Percentiles rank a stretch among this genome's conserved stretches.
Evolutionary conservation across 768 basidiomycete genomes (phyloP).

Genomic region (Mycena vitilis): DNA sequence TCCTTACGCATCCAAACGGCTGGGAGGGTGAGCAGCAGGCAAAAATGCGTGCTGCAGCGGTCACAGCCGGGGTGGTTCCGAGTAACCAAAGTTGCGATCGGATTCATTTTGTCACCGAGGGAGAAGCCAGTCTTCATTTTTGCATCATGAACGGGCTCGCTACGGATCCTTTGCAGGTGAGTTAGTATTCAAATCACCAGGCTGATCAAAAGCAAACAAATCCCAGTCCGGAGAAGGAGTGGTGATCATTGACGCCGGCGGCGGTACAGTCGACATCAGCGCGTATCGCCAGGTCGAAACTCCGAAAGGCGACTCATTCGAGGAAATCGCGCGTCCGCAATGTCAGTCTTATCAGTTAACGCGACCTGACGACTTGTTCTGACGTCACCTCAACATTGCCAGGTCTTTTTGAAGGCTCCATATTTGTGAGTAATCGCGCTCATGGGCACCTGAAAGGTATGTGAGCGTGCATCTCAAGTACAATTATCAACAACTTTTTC

Average conservation of each 20-base stretch:
- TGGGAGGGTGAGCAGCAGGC: conserved; percentile 73
- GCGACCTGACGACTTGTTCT: no score
- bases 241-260: conserved; percentile 69
- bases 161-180: conserved; percentile 49
- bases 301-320: conserved; percentile 45
- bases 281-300: conserved; percentile 56
- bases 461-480: conserved; percentile 15
- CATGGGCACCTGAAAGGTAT: conserved; percentile 52
- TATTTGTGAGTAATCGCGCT: conserved; percentile 62
- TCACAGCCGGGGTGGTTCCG: conserved; percentile 61
- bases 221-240: conserved; percentile 44
- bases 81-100: conserved; percentile 52
- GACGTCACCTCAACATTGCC: neutral
- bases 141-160: conserved; percentile 61
- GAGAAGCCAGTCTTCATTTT: conserved; percentile 71
- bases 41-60: conserved; percentile 65
- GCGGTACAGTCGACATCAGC: conserved; percentile 71
- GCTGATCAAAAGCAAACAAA: no score
- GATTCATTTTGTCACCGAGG: conserved; percentile 69
- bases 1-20: conserved; percentile 73
- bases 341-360: conserved; percentile 47
- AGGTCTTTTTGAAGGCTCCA: conserved; percentile 65
- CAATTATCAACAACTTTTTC: conserved; percentile 3
- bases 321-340: conserved; percentile 61
- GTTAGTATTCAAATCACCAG: no score